Evolutionary conservation across 805 yeast genomes (phyloP).

Genomic region (Metschnikowia gelsemii): DNA sequence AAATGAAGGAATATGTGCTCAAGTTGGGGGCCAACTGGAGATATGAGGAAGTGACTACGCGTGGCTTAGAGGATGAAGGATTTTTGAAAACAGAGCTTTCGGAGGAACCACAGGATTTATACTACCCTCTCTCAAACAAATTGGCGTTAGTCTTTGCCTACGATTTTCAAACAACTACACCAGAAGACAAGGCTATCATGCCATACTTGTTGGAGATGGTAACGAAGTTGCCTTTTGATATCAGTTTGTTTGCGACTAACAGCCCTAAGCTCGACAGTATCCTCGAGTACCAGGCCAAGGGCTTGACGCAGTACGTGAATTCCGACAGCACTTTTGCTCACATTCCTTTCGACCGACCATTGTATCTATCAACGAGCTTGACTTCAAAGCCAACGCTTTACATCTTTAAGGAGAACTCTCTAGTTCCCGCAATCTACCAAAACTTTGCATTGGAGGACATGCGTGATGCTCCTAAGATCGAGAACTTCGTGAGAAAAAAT

Average conservation of each 20-base stretch:
- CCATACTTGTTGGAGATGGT: constrained; percentile 61
- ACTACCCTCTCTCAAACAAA: constrained; percentile 40
- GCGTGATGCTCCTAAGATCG: constrained; percentile 48
- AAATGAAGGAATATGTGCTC: constrained; percentile 44
- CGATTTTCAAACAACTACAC: constrained; percentile 48
- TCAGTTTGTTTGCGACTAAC: constrained; percentile 52
- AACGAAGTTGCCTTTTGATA: constrained; percentile 55
- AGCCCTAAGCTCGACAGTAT: constrained; percentile 42
- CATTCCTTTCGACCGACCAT: constrained; percentile 41
- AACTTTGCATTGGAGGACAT: constrained; percentile 64
- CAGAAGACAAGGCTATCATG: constrained; percentile 63
- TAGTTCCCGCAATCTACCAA: constrained; percentile 53
- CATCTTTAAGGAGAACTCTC: constrained; percentile 56
- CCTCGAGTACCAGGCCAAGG: constrained; percentile 41
- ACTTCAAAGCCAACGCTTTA: constrained; percentile 63
- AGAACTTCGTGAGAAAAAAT: constrained; percentile 49
- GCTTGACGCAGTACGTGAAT: constrained; percentile 45
- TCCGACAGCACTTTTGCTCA: constrained; percentile 36
- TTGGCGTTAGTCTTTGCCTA: constrained; percentile 55
- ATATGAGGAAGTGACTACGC: constrained; percentile 33
- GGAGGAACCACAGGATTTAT: constrained; percentile 29
- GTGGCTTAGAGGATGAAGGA: constrained; percentile 32
- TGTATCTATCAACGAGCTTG: constrained; percentile 50
- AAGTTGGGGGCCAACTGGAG: constrained; percentile 48
- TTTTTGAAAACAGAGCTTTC: constrained; percentile 31